Evolutionary conservation across 768 basidiomycete species (phyloP), one percentile per base, ranked within the genome.

Genomic region (Holtermannia corniformis): DNA sequence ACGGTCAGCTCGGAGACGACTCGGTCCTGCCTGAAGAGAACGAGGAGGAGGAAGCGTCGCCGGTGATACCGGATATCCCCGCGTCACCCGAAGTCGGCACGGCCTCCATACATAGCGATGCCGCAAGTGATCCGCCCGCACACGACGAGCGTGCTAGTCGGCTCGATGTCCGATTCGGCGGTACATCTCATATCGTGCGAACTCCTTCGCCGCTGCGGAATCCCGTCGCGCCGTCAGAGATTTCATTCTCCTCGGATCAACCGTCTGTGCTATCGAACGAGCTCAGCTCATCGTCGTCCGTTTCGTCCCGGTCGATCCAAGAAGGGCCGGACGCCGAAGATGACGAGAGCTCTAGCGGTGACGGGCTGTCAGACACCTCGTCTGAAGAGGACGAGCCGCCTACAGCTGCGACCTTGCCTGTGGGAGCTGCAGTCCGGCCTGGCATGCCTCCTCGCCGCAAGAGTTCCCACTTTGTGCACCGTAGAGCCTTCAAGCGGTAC

Each of bases 401-500:
- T 28, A 49, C 12, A 24, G 49, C 56, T 21, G n/a, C 32, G 1
- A 40, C 22, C 1, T 16, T 50, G 25, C 54, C 51, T 11, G 49
- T 49, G 1, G 51, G 40, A 1, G 32, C 32, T 37, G 32, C 32
- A 7, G 32, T 16, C 5, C 55, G 60, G 24, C 63, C 69, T 13
- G 52, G 47, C 21, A 62, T 61, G 49, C 59, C 62, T 4, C 41
- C 50, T 4, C 56, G 60, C 4, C 63, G 58, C n/a, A 70, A 73
- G 71, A 28, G 72, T 73, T 19, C 76, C 54, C 86, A 86, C 27
- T 82, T 82, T 47, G 77, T 93, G 44, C 78, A 86, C 73, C 81
- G 87, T 1, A 78, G 86, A 1, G 88, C 89, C 3, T 90, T 88
- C 75, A 97, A 97, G 73, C 86, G 92, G 12, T 97, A 95, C 72